Evolutionary conservation across 257 asterid species (phyloP), one percentile per base, ranked within the genome.

Genomic region (Solanum bukasovii): DNA sequence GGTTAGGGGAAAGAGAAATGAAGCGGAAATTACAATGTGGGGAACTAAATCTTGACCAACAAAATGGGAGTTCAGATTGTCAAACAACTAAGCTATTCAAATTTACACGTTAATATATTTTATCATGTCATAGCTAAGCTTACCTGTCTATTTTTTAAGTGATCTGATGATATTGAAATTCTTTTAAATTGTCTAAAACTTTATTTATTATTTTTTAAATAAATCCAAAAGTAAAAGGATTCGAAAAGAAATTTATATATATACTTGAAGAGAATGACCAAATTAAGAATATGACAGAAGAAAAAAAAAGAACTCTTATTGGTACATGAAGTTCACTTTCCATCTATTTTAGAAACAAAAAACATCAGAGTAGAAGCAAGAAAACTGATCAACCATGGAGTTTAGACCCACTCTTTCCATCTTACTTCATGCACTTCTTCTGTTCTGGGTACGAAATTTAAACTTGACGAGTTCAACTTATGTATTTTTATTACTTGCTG

Each of bases 341-440:
- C 33, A 44, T 79, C 3, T 14, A 81, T 81, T 74, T 37, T 52
- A 83, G 14, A 7, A 10, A 84, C 27, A 44, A 12, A 42, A 8
- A 83, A 42, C 63, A 79, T 7, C 84, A 13, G 23, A 44, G 25
- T 5, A 14, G 29, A 73, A 20, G 7, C 70, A 44, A 56, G 21
- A 34, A 27, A 68, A 61, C 7, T 13, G 23, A 86, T 42, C 83
- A 86, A 70, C 29, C 42, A 86, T 86, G 91, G n/a, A 71, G 21
- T 42, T 82, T 63, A 77, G 77, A 87, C 13, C 71, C 13, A 49
- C 83, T 33, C 71, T 35, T 20, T 13, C n/a, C 79, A 38, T 89
- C 86, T 27, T 87, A 84, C 46, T 89, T 23, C 86, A 23, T 68
- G 88, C 91, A 13, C 20, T 87, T 35, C 38, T 87, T 70, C 20